Evolutionary conservation across 106 monocot species (phyloP), one percentile per base, ranked within the genome.

Genomic region (Phalaenopsis equestris): DNA sequence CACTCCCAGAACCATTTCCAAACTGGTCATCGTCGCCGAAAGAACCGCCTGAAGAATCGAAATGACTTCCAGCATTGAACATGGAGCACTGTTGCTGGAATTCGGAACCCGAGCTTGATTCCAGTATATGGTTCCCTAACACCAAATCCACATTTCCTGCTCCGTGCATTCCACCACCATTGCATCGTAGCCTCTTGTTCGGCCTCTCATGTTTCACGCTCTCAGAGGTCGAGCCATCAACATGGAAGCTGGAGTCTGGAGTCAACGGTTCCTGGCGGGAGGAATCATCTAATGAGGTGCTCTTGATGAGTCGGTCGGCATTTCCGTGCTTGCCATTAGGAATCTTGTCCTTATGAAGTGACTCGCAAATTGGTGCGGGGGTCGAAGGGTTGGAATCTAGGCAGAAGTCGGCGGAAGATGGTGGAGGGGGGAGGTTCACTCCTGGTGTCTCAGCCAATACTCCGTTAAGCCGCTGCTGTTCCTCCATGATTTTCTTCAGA

Each of bases 401-500:
- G 75, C 81, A 73, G 39, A 67, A 73, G 24, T 77, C 79, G 2
- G 42, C 43, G 0, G 79, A 75, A 38, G 47, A 12, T 16, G 75
- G 79, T 8, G 67, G 72, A 19, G 78, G 38, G 24, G 73, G 72
- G 23, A 23, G 73, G 46, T 15, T 65, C 42, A 64, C 12, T 16
- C 81, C 83, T 2, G 90, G 85, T 30, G 84, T 56, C 19, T 91
- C 85, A 18, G 83, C 49, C 15, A 90, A 85, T 43, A 75, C 87
- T 15, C 88, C 90, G 75, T 81, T 84, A 36, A 92, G 87, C 16
- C 85, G 80, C 61, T 91, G 97, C 76, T 98, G 97, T 55, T 98
- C 94, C 61, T 97, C 94, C 8, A 94, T 92, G 77, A 98, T 98
- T 81, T 94, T 94, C 82, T 94, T 93, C 38, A 98, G 92, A 74